Base-by-base conservation (phyloP, 345 rosid genomes). In the Leavenworthia alabamica region DNA sequence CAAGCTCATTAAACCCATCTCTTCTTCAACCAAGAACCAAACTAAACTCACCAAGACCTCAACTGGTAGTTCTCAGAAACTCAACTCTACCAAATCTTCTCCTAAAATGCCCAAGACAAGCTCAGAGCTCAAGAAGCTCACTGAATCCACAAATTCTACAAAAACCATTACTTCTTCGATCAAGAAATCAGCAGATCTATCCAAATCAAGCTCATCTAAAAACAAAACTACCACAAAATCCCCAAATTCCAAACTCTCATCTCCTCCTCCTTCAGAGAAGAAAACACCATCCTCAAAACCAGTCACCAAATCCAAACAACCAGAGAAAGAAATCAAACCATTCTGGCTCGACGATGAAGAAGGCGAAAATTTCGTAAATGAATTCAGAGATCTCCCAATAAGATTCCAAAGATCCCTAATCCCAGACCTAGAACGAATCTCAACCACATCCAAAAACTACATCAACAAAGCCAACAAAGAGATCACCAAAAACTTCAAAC, bases 341-440 rank as follows among this genome's bases (percentile, higher is more conserved):
- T 74, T 72, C 47, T 83, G 89, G 94, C 46, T 83, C 2, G 90
- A 85, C 12, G 70, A 81, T 26, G 90, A 73, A 0, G 83, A 80
- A 11, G 88, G 81, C 6, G 78, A 78, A 8, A 91, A 88, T 66
- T 73, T 89, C 41, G 85, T 83, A 0, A 22, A 73, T 0, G 96
- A 86, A 61, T 84, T 90, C 74, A 80, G 90, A 78, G 88, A 84
- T 62, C 88, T 94, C 2, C 96, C 92, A 0, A 68, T 62, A 17
- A 86, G 60, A 59, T 86, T 94, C 78, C 97, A 88, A 40, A 75
- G 81, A 71, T 75, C 86, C 0, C 53, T 94, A 3, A 7, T 87
- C 11, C 99, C 97, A 35, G 96, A 94, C 78, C 82, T 90, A 1
- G 95, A 88, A 49, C 77, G 64, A 75, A 79, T 94, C 83, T 90